Base-by-base conservation (phyloP, 768 basidiomycete species). In the Hysterangium stoloniferum region DNA sequence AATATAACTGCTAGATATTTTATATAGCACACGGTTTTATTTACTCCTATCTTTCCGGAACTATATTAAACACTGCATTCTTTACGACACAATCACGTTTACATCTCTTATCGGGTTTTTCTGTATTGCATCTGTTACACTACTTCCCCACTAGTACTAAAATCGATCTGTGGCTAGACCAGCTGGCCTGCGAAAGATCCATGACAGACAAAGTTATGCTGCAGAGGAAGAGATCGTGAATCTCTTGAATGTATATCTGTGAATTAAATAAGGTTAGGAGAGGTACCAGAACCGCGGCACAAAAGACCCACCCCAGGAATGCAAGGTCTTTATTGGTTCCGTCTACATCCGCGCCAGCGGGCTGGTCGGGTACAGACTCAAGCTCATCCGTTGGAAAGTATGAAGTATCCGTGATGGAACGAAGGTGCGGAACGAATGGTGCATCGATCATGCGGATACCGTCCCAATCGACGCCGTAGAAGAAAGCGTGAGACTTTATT, bases 341-440 rank as follows among this genome's bases (percentile, higher is more conserved):
- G 13, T 62, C 61, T 8, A 63, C 55, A 49, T 75, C 72, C 9
- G 61, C 66, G 13, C 61, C 66, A 3, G 62, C 62, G 7, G 72
- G 70, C 47, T 74, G 68, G 27, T 79, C 78, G 0, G 73, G 68
- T 11, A 66, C 83, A 66, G 92, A 86, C 51, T 94, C 89, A 48
- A 94, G 75, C 58, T 95, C 91, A 54, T 96, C 92, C 2, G 87
- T 93, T 1, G 94, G 94, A 78, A 96, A 96, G 70, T 96, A 96
- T n/a, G 91, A 93, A 1, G 94, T 96, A 57, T 97, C 94, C 31
- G 92, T 94, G 61, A 94, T 86, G 6, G 88, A 93, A 34, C 86
- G 79, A 28, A 98, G 73, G 52, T 91, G 88, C 17, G 96, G 95
- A n/a, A 99, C 84, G 66, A 97, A 98, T 4, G 95, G 96, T 3